Conservation (phyloP, 2,329 filamentous ascomycete genomes). For the Ophiognomonia clavigignenti-juglandacearum region DNA sequence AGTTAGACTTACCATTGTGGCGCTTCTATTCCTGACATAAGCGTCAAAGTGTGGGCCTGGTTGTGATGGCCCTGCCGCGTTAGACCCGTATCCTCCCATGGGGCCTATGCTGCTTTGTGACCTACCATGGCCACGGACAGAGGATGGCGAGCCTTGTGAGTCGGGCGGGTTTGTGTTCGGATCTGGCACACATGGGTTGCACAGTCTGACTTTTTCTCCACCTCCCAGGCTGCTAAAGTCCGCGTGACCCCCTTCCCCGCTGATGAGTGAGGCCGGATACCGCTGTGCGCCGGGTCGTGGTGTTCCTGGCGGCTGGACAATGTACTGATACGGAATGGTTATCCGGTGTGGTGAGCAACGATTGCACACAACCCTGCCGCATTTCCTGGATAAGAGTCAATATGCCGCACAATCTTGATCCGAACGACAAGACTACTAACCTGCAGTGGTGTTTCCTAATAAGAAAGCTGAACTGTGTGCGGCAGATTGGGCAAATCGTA, state of each 20-base stretch:
- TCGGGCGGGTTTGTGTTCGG: slow-evolving; percentile 54
- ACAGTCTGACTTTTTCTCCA: slow-evolving; percentile 54
- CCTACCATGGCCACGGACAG: slow-evolving; percentile 33
- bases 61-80: slow-evolving; percentile 18
- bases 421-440: no score
- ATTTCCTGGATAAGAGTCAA: slow-evolving; percentile 56
- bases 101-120: slow-evolving; percentile 39
- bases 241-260: slow-evolving; percentile 35
- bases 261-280: slow-evolving; percentile 32
- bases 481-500: slow-evolving; percentile 79
- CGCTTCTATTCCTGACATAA: slow-evolving; percentile 39
- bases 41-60: slow-evolving; percentile 36
- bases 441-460: slow-evolving; percentile 91
- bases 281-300: slow-evolving; percentile 28
- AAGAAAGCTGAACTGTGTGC: slow-evolving; percentile 74
- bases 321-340: slow-evolving; percentile 88
- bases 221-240: slow-evolving; percentile 44
- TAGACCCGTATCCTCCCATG: not conserved
- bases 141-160: slow-evolving; percentile 21
- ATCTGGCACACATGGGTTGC: slow-evolving; percentile 59
- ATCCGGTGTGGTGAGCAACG: slow-evolving; percentile 91
- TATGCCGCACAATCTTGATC: no score
- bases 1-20: slow-evolving; percentile 44
- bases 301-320: slow-evolving; percentile 68
- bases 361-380: slow-evolving; percentile 85